Evolutionary conservation across 2,329 filamentous ascomycete species (phyloP), one percentile per base, ranked within the genome.

Genomic region (Colletotrichum tropicale): DNA sequence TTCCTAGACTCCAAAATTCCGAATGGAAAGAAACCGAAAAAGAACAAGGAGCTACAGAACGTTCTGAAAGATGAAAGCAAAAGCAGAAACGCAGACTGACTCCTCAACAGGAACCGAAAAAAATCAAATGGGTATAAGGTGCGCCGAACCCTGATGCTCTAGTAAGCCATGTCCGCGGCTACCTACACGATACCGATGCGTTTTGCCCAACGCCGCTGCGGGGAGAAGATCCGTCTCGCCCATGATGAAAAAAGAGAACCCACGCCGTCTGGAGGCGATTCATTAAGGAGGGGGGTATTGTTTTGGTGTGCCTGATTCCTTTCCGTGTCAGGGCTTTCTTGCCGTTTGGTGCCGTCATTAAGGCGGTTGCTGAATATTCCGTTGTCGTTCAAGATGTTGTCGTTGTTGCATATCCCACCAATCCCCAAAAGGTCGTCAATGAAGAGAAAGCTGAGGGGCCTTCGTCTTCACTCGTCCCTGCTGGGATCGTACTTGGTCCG

Each of bases 81-180:
- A 38, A 12, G 7, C 16, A 48, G 18, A 48, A n/a, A 48, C 10
- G 43, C 43, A 48, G 26, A 43, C 32, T 38, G 34, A 24, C 62
- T n/a, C 64, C 70, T 48, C 9, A 32, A 52, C 12, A 28, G 43
- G 18, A 21, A n/a, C 43, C 18, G 43, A 48, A 65, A 24, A 24
- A 69, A 75, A 75, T 71, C 68, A 75, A 75, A 75, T 71, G 72
- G 72, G 72, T 75, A 75, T 75, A 71, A 61, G 61, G 68, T 32
- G 68, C 48, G 30, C 60, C 68, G 52, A 36, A 43, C 36, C 67
- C 72, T 52, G 32, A 36, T 58, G 71, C 68, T 75, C 68, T 66
- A 74, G 24, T 65, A 74, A 74, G 71, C 34, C 60, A 56, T 43
- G 56, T 38, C 15, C 48, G 26, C 52, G 24, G 43, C 24, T 61